These are phyloP conservation scores for Aspergillus egyptiacus DNA, from an alignment of 495 filamentous ascomycete genomes.

Conservation along the genomic window DNA sequence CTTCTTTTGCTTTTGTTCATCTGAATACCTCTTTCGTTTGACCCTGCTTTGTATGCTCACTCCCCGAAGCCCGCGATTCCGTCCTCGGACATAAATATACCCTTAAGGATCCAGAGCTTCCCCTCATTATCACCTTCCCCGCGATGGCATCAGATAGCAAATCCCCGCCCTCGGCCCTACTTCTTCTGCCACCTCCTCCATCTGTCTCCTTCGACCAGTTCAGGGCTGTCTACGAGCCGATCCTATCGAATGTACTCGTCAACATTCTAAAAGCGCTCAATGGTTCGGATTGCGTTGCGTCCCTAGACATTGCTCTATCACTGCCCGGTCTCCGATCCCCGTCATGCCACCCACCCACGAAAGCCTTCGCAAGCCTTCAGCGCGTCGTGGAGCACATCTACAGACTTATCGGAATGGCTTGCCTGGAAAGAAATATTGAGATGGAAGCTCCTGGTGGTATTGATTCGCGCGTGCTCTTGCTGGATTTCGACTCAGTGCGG, in stretches of 20 bases:
- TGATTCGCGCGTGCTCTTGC: conserved; percentile 68
- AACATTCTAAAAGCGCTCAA: conserved; percentile 26
- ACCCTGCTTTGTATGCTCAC: neutral
- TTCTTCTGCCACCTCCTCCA: conserved; percentile 45
- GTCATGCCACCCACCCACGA: conserved; percentile 41
- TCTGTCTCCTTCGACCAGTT: conserved; percentile 34
- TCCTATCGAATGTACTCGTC: conserved; percentile 30
- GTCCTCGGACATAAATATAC: neutral
- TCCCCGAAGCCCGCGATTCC: neutral
- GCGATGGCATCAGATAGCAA: conserved; percentile 24
- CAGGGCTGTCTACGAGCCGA: conserved; percentile 35
- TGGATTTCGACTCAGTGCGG: conserved; percentile 52
- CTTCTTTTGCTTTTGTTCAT: neutral
- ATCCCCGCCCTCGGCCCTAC: conserved; percentile 30
- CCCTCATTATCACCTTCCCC: conserved; percentile 8
- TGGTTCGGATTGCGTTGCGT: conserved; percentile 25
- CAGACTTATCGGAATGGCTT: conserved; percentile 63
- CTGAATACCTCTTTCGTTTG: neutral
- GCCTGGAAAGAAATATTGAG: conserved; percentile 54
- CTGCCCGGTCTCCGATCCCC: conserved; percentile 38
- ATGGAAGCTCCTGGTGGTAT: conserved; percentile 64
- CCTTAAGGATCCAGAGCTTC: conserved; percentile 8
- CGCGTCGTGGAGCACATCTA: conserved; percentile 70
- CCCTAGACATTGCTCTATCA: conserved; percentile 42
- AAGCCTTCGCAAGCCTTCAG: conserved; percentile 59